These are phyloP conservation scores for Sporisorium sorghi DNA, from an alignment of 1,284 basidiomycete genomes.

Conservation along the genomic window DNA sequence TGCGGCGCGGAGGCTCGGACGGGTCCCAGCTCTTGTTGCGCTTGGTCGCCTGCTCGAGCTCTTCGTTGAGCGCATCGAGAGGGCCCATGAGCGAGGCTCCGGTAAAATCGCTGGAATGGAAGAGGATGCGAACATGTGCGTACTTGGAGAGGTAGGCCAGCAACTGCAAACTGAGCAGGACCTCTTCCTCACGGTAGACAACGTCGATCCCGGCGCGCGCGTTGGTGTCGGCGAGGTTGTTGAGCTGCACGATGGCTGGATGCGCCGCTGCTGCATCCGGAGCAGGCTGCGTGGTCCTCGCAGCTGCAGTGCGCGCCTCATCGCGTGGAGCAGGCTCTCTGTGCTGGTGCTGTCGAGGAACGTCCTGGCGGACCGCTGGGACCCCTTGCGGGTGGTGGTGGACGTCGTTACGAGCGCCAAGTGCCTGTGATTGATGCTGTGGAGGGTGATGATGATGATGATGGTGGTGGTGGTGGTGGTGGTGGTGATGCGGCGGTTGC, in stretches of 20 bases:
- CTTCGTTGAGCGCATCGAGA: constrained; percentile 52
- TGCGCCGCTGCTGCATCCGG: constrained; percentile 28
- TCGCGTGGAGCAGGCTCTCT: constrained; percentile 18
- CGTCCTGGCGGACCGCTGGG: constrained; percentile 11
- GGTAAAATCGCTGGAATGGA: constrained; percentile 74
- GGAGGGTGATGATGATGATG: constrained; percentile 28
- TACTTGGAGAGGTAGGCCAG: constrained; percentile 98
- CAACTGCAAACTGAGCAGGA: constrained; percentile 88
- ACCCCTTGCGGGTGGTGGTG: constrained; percentile 12
- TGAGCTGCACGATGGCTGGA: constrained; percentile 41
- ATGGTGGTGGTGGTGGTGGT: constrained; percentile 33
- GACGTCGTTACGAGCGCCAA: constrained; percentile 4
- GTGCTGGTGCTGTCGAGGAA: constrained; percentile 21
- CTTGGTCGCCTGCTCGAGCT: constrained; percentile 34
- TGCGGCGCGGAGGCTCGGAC: constrained; percentile 67
- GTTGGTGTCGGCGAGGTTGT: constrained; percentile 37
- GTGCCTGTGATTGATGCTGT: constrained; percentile 9
- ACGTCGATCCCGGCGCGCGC: constrained; percentile 50
- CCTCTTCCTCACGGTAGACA: constrained; percentile 90
- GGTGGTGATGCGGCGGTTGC: constrained; percentile 20
- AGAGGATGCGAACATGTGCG: constrained; percentile 95
- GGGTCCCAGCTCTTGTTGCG: constrained; percentile 62
- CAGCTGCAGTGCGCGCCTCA: constrained; percentile 11
- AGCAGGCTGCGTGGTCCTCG: constrained; percentile 16
- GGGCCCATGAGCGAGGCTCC: constrained; percentile 52